Conservation (phyloP, 1,284 basidiomycete genomes). For the Papiliotrema terrestris region DNA sequence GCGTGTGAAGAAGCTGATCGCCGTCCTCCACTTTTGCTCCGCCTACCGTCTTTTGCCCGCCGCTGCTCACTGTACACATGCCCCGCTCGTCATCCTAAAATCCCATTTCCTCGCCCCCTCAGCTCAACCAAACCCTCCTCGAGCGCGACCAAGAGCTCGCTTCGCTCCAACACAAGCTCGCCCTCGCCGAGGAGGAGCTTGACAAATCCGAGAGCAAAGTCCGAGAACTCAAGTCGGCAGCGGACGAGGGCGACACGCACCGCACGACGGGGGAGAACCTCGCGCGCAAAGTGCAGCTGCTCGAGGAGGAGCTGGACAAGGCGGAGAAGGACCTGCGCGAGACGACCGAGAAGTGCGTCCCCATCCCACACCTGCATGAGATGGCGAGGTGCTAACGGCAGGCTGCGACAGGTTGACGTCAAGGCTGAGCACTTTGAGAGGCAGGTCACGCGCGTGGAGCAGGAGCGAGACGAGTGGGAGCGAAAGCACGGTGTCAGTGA, state of each 20-base stretch:
- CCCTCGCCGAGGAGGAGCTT: slow-evolving; percentile 66
- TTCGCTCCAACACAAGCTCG: slow-evolving; percentile 76
- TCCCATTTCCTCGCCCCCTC: not conserved
- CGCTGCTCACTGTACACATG: not conserved
- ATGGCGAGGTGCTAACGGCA: slow-evolving; percentile 49
- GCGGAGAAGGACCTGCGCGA: slow-evolving; percentile 98
- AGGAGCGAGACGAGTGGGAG: slow-evolving; percentile 92
- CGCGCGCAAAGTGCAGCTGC: slow-evolving; percentile 77
- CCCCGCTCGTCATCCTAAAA: not conserved
- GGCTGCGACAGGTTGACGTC: slow-evolving; percentile 94
- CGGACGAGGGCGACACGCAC: slow-evolving; percentile 69
- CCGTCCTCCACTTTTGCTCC: not conserved
- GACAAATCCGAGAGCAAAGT: slow-evolving; percentile 76
- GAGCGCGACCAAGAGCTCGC: slow-evolving; percentile 83
- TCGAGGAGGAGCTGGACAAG: slow-evolving; percentile 93
- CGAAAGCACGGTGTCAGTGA: slow-evolving; percentile 79
- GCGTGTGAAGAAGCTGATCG: not conserved
- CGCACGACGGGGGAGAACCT: slow-evolving; percentile 74
- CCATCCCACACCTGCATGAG: not conserved
- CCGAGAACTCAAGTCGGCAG: slow-evolving; percentile 63
- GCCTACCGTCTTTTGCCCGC: not conserved
- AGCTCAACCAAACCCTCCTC: slow-evolving; percentile 71
- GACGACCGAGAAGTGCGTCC: slow-evolving; percentile 90
- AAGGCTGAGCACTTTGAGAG: slow-evolving; percentile 99
- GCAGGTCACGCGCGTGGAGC: slow-evolving; percentile 79